Base-by-base conservation (phyloP, 768 basidiomycete species). In the Galerina sulciceps region DNA sequence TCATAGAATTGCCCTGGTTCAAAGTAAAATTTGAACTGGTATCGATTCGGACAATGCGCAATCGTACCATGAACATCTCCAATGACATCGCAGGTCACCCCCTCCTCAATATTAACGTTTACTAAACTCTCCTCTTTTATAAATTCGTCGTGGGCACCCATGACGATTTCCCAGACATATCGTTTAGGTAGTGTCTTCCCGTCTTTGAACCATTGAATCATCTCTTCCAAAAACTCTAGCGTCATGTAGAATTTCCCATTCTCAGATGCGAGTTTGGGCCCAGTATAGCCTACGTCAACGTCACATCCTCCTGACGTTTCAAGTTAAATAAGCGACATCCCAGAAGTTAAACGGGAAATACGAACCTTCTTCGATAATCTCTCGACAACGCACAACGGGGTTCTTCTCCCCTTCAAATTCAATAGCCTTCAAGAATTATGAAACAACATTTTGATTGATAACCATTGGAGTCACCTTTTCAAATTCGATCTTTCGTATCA, bases 81-180 rank as follows among this genome's bases (percentile, higher is more conserved):
- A 65, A 99, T 95, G 55, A 99, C 89, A 74, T 99, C 95, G 69
- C 90, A 87, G 0, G 89, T 94, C 54, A 88, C 79, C 0, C 90
- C 95, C 13, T 94, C 87, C 23, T 82, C 80, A 20, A 99, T 73
- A 49, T 81, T 75, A 20, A 96, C 81, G 51, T 90, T 83, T 14
- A 96, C 93, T 67, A 99, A 65, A 62, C 87, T 94, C 59, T 90
- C 86, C 67, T 95, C 93, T 65, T 87, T 83, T 14, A 79, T 78
- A 66, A 99, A 89, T 17, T 84, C 78, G 17, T 85, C 81, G 70
- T 91, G 84, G 60, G 93, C 94, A 10, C 92, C 94, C 14, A 99
- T 79, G 20, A 95, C 83, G 64, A 99, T 98, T 76, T 99, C 94
- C 96, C 94, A 98, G 23, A 89, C 94, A 59, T 94, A 90, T 73